Percentiles rank a stretch among this genome's conserved stretches.
Conservation (phyloP, 768 basidiomycete genomes). For the Trametes coccinea region DNA sequence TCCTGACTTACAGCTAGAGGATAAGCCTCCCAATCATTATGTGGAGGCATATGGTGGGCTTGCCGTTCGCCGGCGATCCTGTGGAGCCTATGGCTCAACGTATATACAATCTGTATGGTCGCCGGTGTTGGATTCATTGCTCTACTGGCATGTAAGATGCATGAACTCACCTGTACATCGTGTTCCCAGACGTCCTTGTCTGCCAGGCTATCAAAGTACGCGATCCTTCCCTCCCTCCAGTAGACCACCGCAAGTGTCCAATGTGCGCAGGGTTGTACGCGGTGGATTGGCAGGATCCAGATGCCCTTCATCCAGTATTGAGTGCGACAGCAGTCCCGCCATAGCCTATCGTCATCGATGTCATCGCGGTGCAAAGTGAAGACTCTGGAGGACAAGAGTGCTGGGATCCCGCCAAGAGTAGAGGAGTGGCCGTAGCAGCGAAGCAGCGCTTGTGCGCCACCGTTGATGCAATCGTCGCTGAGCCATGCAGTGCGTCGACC, state of each 20-base stretch:
- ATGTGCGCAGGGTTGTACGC: neutral
- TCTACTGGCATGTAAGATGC: neutral
- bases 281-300: slow-evolving; percentile 13
- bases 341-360: neutral
- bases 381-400: neutral
- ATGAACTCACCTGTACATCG: neutral
- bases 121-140: neutral
- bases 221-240: neutral
- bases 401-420: neutral
- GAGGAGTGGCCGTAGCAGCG: neutral
- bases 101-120: no score
- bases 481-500: neutral
- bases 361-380: neutral
- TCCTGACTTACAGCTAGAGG: no score
- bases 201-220: slow-evolving; percentile 10
- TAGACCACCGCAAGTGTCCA: slow-evolving; percentile 8
- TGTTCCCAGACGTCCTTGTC: neutral
- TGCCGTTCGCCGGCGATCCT: no score
- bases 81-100: no score
- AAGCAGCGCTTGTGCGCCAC: neutral
- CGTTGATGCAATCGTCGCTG: slow-evolving; percentile 11
- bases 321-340: neutral
- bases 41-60: no score
- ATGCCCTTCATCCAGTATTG: slow-evolving; percentile 1
- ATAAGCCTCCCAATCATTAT: no score